Percentiles rank a stretch among this genome's conserved stretches.
Conservation (phyloP, 768 basidiomycete genomes). For the Lepiota brunneoincarnata region DNA sequence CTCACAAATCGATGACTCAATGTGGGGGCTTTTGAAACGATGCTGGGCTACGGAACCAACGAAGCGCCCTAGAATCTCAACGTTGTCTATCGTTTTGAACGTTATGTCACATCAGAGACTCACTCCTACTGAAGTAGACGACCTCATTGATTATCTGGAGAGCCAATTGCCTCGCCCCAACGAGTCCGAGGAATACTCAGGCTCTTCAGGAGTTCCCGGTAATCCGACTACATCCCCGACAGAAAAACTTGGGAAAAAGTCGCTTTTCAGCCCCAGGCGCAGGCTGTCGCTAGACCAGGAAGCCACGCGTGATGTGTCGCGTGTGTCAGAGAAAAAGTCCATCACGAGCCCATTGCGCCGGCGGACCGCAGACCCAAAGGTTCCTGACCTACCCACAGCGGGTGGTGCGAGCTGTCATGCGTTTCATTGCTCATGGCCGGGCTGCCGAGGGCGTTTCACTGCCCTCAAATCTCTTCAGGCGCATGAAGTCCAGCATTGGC, state of each 20-base stretch:
- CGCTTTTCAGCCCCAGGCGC: not conserved
- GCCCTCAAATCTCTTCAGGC: not conserved
- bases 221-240: not conserved
- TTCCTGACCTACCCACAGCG: not conserved
- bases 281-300: not conserved
- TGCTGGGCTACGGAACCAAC: constrained; percentile 11
- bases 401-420: not conserved
- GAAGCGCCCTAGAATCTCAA: constrained; percentile 7
- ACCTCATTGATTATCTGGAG: not conserved
- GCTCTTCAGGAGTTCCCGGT: not conserved
- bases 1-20: not conserved
- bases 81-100: not conserved
- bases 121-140: not conserved
- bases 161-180: not conserved
- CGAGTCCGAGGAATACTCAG: not conserved
- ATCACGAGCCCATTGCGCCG: not conserved
- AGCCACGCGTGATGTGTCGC: not conserved
- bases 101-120: not conserved
- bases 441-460: not conserved
- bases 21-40: constrained; percentile 12
- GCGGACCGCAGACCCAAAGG: not conserved
- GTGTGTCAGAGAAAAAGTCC: not conserved
- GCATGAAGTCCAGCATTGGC: constrained; percentile 2
- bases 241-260: not conserved
- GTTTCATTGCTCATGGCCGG: constrained; percentile 1